Evolutionary conservation across 345 rosid genomes (phyloP), one percentile per base, ranked within the genome.

Genomic region (Populus pruinosa): DNA sequence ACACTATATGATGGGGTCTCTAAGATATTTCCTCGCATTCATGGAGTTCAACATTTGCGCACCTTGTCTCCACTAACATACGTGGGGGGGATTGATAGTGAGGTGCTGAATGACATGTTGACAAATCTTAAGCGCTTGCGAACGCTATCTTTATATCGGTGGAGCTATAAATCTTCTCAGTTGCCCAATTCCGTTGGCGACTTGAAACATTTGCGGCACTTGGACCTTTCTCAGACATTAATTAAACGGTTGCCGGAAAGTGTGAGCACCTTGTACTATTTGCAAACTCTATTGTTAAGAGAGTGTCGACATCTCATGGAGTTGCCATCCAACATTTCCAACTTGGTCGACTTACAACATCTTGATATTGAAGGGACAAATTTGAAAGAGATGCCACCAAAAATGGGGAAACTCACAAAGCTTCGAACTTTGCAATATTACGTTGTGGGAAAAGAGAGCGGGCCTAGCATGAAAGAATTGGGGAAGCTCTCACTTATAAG

Each of bases 131-230:
- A 62, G 69, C 43, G 20, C 27, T 18, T 73, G 44, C 68, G 76
- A 39, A 53, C 61, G 21, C 33, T 73, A 8, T 13, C 31, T n/a
- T 49, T 73, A 29, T 17, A 33, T 53, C 20, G 13, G 17, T 31
- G 35, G 21, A 21, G 2, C 3, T 5, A 29, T 5, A 27, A 62
- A 11, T 43, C 47, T 43, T 43, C 62, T 8, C 33, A 50, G 17
- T 35, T 72, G 27, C 75, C 75, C 14, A n/a, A 75, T 25, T 75
- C 70, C 21, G 65, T 75, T 14, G 63, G 77, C 11, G 14, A 65
- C 55, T 20, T 75, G 63, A 75, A 65, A 25, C 70, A 65, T 35
- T 23, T 76, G 14, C 64, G 72, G 53, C 38, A 67, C 20, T 20
- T 76, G 43, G 55, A 68, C 69, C 62, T 76, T 31, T 5, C 11